Base-by-base conservation (phyloP, 495 filamentous ascomycete genomes). In the Annulohypoxylon nitens region DNA sequence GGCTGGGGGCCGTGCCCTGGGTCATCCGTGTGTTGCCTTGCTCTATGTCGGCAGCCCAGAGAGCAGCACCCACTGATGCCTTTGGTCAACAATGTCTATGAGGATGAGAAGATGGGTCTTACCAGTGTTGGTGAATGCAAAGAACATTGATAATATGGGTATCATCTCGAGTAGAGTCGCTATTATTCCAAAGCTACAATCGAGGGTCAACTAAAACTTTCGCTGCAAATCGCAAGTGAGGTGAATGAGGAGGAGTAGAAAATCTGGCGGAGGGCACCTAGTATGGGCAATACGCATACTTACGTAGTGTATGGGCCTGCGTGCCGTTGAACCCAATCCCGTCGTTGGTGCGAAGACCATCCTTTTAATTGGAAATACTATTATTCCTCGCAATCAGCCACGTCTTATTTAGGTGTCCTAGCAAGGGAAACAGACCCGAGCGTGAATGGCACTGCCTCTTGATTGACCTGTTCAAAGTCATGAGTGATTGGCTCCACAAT, bases 41-140 rank as follows among this genome's bases (percentile, higher is more conserved):
- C 81, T 98, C 96, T 61, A 98, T 87, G 82, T 98, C 95, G 6
- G 93, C 91, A 20, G 96, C 95, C 94, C 94, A 99, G 30, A 99
- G 83, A 18, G 94, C 96, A 25, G 96, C 96, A 0, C 95, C 96
- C 57, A 95, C 84, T 84, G 23, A 34, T 63, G 33, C 14, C 61
- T 74, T 83, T 37, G 82, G 74, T 67, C 23, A 26, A 33, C 34
- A 41, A 11, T 51, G 41, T 65, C 30, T 39, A 20, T 12, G 33
- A 25, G 30, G 12, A 30, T 18, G 30, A 47, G 23, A 39, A 57
- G 26, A n/a, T 33, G 4, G 10, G 30, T 65, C 83, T 70, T 81
- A 85, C 86, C 93, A 9, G 92, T 91, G 78, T 97, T 98, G 2
- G 93, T 97, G 74, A 97, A 98, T 8, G 92, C 83, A 78, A 98